phyloP scores from a whole-genome alignment of 108 stramenopile species.

The Pseudonitzschia multiseries region DNA sequence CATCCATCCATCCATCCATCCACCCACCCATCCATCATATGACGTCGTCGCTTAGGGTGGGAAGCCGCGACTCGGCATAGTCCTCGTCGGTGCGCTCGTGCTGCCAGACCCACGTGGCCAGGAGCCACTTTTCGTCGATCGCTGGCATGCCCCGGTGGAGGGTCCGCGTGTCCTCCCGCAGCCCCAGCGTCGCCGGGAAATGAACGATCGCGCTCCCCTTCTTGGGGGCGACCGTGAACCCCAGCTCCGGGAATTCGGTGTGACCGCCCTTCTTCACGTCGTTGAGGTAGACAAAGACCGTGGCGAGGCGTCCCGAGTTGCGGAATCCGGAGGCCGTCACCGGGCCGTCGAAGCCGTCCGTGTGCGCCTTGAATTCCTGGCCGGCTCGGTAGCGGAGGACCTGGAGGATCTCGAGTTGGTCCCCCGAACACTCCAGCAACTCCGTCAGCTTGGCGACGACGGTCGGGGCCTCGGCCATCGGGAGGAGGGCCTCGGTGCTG shows the following conservation, averaged over 20 bases:
- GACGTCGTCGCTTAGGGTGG: neutral
- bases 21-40: conserved; percentile 6
- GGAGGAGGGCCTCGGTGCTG: conserved; percentile 47
- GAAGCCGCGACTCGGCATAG: conserved; percentile 9
- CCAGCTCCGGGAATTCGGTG: conserved; percentile 38
- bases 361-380: conserved; percentile 52
- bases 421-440: conserved; percentile 18
- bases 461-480: conserved; percentile 46
- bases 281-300: conserved; percentile 56
- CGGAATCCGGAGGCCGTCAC: conserved; percentile 53
- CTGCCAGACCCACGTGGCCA: conserved; percentile 57
- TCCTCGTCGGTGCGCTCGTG: neutral
- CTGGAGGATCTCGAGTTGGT: conserved; percentile 54
- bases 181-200: conserved; percentile 38
- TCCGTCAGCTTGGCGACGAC: conserved; percentile 38
- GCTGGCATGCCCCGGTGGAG: conserved; percentile 42
- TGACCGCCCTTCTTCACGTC: conserved; percentile 44
- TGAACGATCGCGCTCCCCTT: conserved; percentile 46
- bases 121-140: conserved; percentile 39
- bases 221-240: conserved; percentile 35
- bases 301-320: conserved; percentile 46
- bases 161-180: conserved; percentile 47
- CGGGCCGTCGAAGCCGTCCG: conserved; percentile 54
- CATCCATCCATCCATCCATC: too few species aligned
- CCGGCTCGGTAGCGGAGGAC: conserved; percentile 47